Conservation (phyloP, 1,284 basidiomycete genomes). For the Cryptococcus sp. region DNA sequence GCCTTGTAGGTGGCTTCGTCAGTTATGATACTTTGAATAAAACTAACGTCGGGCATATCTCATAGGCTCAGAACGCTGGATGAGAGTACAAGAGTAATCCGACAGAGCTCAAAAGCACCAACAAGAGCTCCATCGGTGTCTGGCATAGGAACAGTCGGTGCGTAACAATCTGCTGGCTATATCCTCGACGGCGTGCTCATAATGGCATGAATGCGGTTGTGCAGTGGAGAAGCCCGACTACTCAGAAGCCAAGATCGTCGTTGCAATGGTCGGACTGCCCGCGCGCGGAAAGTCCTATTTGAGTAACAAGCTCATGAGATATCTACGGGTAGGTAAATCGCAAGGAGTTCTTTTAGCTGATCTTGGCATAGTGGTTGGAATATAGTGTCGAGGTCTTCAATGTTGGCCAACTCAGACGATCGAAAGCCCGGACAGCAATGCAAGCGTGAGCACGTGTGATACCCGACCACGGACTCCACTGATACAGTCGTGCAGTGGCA, state of each 20-base stretch:
- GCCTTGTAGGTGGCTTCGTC: constrained; percentile 33
- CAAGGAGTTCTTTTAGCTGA: neutral
- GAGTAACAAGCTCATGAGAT: constrained; percentile 79
- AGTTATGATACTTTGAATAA: neutral
- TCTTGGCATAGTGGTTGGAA: constrained; percentile 80
- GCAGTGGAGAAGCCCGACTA: constrained; percentile 94
- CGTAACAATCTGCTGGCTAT: constrained; percentile 7
- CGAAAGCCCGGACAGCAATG: constrained; percentile 75
- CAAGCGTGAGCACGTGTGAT: constrained; percentile 60
- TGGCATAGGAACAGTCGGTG: constrained; percentile 53
- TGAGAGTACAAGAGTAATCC: constrained; percentile 49
- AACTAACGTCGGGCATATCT: neutral
- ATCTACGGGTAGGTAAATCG: constrained; percentile 63
- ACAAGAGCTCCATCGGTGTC: constrained; percentile 51
- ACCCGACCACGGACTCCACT: neutral
- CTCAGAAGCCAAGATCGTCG: constrained; percentile 95
- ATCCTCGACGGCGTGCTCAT: neutral
- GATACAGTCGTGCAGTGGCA: constrained; percentile 26
- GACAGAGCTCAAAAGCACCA: constrained; percentile 45
- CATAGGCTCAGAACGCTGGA: constrained; percentile 47
- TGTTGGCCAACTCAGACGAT: constrained; percentile 90
- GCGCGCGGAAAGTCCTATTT: constrained; percentile 83
- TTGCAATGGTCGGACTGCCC: constrained; percentile 91
- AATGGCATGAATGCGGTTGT: constrained; percentile 1
- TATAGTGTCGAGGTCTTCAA: constrained; percentile 99